Base-by-base conservation (phyloP, 768 basidiomycete species). In the Lactarius akahatsu region DNA sequence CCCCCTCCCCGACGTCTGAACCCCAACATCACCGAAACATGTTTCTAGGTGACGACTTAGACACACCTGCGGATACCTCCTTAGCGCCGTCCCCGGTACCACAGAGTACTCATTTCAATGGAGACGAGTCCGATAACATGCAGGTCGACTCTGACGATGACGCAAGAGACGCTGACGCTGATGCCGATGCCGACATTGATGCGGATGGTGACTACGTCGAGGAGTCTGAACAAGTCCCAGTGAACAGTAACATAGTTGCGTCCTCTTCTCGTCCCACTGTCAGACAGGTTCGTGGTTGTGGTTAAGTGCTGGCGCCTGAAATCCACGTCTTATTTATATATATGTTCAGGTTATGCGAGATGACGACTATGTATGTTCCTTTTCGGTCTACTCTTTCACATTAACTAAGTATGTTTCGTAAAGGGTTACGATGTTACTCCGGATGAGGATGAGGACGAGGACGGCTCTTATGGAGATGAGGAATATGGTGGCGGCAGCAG, bases 401-500 rank as follows among this genome's bases (percentile, higher is more conserved):
- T 59, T 30, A 71, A 70, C 68, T 59, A 69, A 69, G 70, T 69
- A 28, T 63, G 64, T 28, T 67, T 30, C 63, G 80, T 67, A 76
- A 81, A 85, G 76, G 88, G 81, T 36, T 88, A 90, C 68, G 86
- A 86, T 54, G 82, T 78, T 68, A 77, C 75, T 55, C 70, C 72
- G 15, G 78, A 82, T 56, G 83, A 87, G 61, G 85, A 86, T 5
- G 80, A 85, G 23, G 88, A 88, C 23, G 88, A 87, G 65, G 90
- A 92, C 73, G 88, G 83, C 69, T 89, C 90, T 60, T 92, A 91
- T 73, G 90, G 84, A 57, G 89, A 91, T 73, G 87, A 89, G 72
- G 87, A 89, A 73, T 89, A 89, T 73, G 85, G 81, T 41, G 67
- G 62, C 32, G 66, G 57, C 8, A 67, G 66, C 34, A 62, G 67